Conservation (phyloP, 805 yeast genomes). For the Candida hispaniensis region DNA sequence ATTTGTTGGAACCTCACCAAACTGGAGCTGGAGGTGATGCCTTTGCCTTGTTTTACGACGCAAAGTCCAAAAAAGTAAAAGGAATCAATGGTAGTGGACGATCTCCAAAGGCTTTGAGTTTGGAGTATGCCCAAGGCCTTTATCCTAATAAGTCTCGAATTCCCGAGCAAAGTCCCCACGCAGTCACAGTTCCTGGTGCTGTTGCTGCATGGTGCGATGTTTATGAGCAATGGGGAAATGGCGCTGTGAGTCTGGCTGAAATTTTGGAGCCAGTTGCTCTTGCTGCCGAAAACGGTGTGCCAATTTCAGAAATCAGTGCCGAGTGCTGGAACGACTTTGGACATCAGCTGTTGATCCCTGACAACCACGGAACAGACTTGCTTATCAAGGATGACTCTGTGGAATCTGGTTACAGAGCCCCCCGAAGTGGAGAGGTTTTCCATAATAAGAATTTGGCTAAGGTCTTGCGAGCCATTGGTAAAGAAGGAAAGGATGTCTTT, state of each 20-base stretch:
- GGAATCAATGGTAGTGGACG: slow-evolving; percentile 75
- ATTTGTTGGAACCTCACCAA: slow-evolving; percentile 32
- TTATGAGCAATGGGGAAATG: slow-evolving; percentile 60
- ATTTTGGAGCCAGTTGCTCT: slow-evolving; percentile 40
- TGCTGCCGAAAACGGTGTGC: slow-evolving; percentile 58
- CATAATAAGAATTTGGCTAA: slow-evolving; percentile 43
- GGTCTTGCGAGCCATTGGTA: slow-evolving; percentile 42
- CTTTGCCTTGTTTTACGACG: slow-evolving; percentile 52
- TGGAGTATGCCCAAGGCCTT: slow-evolving; percentile 39
- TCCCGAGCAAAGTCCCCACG: slow-evolving; percentile 42
- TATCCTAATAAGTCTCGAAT: slow-evolving; percentile 42
- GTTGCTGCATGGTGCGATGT: slow-evolving; percentile 74
- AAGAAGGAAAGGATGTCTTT: slow-evolving; percentile 52
- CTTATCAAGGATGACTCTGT: slow-evolving; percentile 23
- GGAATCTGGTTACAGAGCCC: slow-evolving; percentile 29
- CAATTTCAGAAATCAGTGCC: slow-evolving; percentile 51
- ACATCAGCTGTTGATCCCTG: slow-evolving; percentile 31
- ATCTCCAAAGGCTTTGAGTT: slow-evolving; percentile 41
- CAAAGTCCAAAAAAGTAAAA: slow-evolving; percentile 38
- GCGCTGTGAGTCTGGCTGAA: slow-evolving; percentile 47
- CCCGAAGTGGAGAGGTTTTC: slow-evolving; percentile 49
- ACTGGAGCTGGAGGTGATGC: slow-evolving; percentile 34
- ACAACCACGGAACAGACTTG: slow-evolving; percentile 29
- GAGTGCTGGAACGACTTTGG: slow-evolving; percentile 38
- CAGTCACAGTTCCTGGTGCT: slow-evolving; percentile 70